Evolutionary conservation across 1,139 yeast species (phyloP), one percentile per base, ranked within the genome.

Genomic region (Hansenula lynferdii): DNA sequence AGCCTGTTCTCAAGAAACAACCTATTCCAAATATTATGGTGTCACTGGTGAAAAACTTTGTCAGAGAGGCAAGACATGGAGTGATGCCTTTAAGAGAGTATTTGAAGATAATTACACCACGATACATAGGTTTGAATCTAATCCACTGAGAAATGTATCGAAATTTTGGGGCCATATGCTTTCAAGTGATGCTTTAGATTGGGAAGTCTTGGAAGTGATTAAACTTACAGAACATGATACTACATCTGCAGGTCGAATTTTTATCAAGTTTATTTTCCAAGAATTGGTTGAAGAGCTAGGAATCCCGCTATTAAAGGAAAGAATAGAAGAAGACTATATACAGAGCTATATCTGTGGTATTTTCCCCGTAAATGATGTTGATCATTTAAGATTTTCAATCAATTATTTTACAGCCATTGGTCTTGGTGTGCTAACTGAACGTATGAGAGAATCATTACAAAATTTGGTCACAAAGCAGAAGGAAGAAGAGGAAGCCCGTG

Each of bases 321-420:
- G 82, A 28, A 54, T 89, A 24, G 56, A 64, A 5, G 75, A 72
- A 29, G 75, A 75, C 0, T 70, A 75, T 42, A 64, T 74, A 9
- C 73, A 69, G 38, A 67, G 72, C 1, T 67, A 55, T 30, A 52
- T 83, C 22, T 48, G 53, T 15, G 81, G 82, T 6, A 56, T 78
- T 41, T 54, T 64, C 51, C 67, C 77, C 27, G 40, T 37, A 2
- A 54, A 54, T 18, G 70, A 72, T 46, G 66, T 73, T 0, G 86
- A 82, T n/a, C 69, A 80, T 42, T 64, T 81, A 11, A 65, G 94
- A 42, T 92, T 89, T 57, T 75, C 95, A 2, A 87, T 90, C 56
- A 92, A 92, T 55, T 92, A 73, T 57, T 92, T 90, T 61, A 90
- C 97, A 0, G 96, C 97, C 2, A 87, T 92, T 49, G 95, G 95